Conservation (phyloP, 257 asterid species). For the Rhazya stricta region DNA sequence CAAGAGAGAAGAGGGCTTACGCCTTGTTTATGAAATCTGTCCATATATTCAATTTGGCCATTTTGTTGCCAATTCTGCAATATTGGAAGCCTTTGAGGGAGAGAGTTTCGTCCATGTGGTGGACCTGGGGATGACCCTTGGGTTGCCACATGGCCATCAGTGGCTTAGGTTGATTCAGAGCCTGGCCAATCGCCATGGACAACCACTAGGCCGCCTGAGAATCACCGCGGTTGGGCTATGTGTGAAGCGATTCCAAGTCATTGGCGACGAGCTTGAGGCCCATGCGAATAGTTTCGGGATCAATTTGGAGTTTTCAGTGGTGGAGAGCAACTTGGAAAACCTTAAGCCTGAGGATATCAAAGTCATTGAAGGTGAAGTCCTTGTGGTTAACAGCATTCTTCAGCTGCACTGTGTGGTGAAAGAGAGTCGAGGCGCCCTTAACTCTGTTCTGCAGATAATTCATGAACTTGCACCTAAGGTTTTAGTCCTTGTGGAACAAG, state of each 20-base stretch:
- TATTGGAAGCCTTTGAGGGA: conserved; percentile 92
- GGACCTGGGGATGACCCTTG: conserved; percentile 69
- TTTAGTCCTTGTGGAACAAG: conserved; percentile 67
- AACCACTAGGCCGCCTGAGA: conserved; percentile 33
- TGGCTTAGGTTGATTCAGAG: conserved; percentile 57
- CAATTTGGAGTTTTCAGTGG: conserved; percentile 42
- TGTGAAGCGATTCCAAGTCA: conserved; percentile 26
- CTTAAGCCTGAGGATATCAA: conserved; percentile 42
- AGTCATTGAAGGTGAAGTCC: conserved; percentile 44
- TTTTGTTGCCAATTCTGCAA: conserved; percentile 54
- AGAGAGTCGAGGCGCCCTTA: conserved; percentile 72
- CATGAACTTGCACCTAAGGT: conserved; percentile 61
- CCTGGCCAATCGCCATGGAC: conserved; percentile 40
- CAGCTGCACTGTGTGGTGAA: conserved; percentile 82
- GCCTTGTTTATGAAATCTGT: conserved; percentile 52
- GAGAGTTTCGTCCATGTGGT: conserved; percentile 73
- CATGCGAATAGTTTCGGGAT: conserved; percentile 42
- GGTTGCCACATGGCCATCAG: conserved; percentile 62
- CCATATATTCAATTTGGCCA: conserved; percentile 71
- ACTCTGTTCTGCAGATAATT: conserved; percentile 54
- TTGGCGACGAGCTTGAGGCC: conserved; percentile 57
- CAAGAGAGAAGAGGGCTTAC: conserved; percentile 53
- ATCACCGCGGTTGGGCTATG: conserved; percentile 60
- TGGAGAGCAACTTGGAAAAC: conserved; percentile 55
- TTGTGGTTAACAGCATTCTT: conserved; percentile 60